These are phyloP conservation scores for Vigna mungo DNA, from an alignment of 306 rosid genomes.

Conservation along the genomic window DNA sequence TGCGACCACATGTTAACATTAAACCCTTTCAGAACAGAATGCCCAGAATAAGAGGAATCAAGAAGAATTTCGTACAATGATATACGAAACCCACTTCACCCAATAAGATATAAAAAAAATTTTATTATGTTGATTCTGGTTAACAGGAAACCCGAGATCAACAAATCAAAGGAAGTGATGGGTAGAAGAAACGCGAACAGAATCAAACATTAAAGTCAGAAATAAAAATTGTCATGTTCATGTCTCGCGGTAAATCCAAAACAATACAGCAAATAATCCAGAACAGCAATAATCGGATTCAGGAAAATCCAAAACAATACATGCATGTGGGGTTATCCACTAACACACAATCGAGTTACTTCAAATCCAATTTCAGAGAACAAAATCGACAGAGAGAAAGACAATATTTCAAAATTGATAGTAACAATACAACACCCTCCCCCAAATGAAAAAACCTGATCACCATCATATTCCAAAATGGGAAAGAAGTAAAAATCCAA, in stretches of 20 bases:
- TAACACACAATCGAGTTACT: too few species aligned
- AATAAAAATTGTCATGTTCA: not conserved
- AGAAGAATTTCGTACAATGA: not conserved
- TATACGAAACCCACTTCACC: not conserved
- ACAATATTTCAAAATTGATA: not conserved
- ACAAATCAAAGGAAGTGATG: not conserved
- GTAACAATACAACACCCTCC: slow-evolving; percentile 19
- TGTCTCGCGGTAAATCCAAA: not conserved
- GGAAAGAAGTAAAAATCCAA: not conserved
- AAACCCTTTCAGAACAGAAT: not conserved
- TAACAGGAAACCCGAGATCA: slow-evolving; percentile 14
- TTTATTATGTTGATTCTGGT: not conserved
- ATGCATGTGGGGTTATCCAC: not conserved
- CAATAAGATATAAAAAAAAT: not conserved
- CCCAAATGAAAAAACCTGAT: not conserved
- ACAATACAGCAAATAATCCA: too few species aligned
- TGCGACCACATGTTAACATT: slow-evolving; percentile 7
- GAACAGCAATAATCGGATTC: not conserved
- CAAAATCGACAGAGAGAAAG: not conserved
- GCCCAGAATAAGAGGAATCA: not conserved
- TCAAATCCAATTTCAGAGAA: not conserved
- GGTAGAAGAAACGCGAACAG: not conserved
- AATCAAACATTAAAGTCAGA: not conserved
- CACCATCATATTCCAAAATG: not conserved
- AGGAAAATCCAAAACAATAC: too few species aligned